Evolutionary conservation across 1,284 basidiomycete genomes (phyloP).

Genomic region (Caloboletus firmus): DNA sequence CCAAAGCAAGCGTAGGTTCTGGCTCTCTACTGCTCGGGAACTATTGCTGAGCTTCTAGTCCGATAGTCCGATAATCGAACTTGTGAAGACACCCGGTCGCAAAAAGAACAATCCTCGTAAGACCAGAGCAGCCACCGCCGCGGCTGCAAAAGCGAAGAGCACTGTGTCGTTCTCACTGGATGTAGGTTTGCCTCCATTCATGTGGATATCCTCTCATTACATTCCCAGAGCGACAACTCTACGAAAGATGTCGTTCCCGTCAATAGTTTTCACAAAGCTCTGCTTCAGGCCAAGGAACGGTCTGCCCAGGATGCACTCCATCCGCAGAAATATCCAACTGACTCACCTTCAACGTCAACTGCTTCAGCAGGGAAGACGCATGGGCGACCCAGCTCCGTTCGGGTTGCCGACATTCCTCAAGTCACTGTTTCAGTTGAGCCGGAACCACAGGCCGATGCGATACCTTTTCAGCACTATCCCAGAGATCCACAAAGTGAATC

Average conservation of each 20-base stretch:
- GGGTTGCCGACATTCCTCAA: slow-evolving; percentile 7
- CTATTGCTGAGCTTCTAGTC: background rate
- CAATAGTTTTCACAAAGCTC: slow-evolving; percentile 52
- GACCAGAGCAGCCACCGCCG: slow-evolving; percentile 43
- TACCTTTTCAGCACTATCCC: background rate
- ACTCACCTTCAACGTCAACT: background rate
- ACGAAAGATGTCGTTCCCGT: slow-evolving; percentile 45
- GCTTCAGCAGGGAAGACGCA: background rate
- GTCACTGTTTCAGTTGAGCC: slow-evolving; percentile 8
- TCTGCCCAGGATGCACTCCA: slow-evolving; percentile 8
- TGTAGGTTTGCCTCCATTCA: slow-evolving; percentile 36
- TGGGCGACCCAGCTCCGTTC: slow-evolving; percentile 1
- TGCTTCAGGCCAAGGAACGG: slow-evolving; percentile 43
- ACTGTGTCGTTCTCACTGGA: slow-evolving; percentile 44
- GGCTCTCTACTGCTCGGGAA: background rate
- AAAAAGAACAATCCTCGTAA: slow-evolving; percentile 57
- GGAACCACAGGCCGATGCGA: background rate
- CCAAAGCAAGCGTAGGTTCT: slow-evolving; percentile 57
- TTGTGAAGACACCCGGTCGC: slow-evolving; percentile 80
- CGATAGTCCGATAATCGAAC: slow-evolving; percentile 65
- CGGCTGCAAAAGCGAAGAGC: slow-evolving; percentile 47
- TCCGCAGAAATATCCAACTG: background rate
- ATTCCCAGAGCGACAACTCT: slow-evolving; percentile 34
- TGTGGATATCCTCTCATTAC: slow-evolving; percentile 2
- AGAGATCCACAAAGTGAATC: slow-evolving; percentile 9